Evolutionary conservation across 106 monocot species (phyloP), one percentile per base, ranked within the genome.

Genomic region (Chionographis japonica): DNA sequence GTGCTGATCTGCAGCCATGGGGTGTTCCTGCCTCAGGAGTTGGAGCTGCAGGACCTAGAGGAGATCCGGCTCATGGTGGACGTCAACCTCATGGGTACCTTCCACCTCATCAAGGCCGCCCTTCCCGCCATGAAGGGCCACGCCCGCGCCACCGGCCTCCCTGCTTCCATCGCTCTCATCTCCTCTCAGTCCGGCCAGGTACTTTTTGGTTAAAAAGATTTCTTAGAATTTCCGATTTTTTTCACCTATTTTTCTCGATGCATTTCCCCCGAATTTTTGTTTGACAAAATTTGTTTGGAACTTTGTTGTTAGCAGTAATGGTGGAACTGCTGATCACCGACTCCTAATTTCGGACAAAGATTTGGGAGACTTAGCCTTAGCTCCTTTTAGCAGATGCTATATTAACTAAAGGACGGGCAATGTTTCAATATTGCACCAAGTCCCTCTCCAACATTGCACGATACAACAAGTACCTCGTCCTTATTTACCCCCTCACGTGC

Each of bases 101-200:
- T 77, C 11, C 43, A 73, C 43, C 71, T 81, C 18, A 56, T 81
- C 56, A 81, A 73, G 72, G 76, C 72, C 4, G 81, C 68, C 6
- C 67, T 81, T 5, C 72, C 76, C 2, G 63, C 15, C n/a, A 81
- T 81, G 81, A 67, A 62, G 67, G 56, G n/a, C 7, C 43, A 41
- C 14, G 66, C 67, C 2, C 13, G 13, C 38, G 40, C 10, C 11
- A 54, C 41, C 0, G 36, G 49, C 50, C 56, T 72, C 68, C 58
- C 71, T 51, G 61, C 71, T 2, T 72, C 81, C 17, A 73, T 81
- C 40, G 76, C 76, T 61, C 36, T 81, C 77, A 58, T 77, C 18
- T 77, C 77, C 11, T 81, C 81, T 0, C 65, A 70, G 46, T 74
- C 75, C 17, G 80, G 75, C 0, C 80, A 75, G 80, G 79, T 80